Evolutionary conservation across 352 stramenopile genomes (phyloP).

Genomic region (Hyaloperonospora arabidopsidis): DNA sequence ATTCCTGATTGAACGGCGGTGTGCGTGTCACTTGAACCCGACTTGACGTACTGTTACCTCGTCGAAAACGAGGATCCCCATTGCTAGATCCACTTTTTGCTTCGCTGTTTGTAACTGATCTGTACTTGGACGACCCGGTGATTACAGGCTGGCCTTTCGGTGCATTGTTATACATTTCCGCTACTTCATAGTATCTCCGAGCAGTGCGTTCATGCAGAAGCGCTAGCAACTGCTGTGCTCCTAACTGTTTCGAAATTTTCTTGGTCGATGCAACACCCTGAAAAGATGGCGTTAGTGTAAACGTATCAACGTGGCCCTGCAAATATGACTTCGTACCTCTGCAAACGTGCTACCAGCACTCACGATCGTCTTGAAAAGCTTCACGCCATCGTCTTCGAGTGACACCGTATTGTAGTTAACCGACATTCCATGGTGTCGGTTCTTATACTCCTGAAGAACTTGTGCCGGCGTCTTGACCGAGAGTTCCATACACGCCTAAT

Average conservation of each 20-base stretch:
- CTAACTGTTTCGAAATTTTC: slow-evolving; percentile 74
- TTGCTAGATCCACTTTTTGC: slow-evolving; percentile 9
- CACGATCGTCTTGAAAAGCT: slow-evolving; percentile 79
- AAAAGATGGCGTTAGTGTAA: slow-evolving; percentile 11
- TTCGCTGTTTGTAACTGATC: slow-evolving; percentile 10
- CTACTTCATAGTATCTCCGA: slow-evolving; percentile 52
- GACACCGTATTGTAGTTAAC: slow-evolving; percentile 78
- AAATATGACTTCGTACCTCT: slow-evolving; percentile 39
- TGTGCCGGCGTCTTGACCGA: slow-evolving; percentile 76
- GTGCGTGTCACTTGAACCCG: slow-evolving; percentile 18
- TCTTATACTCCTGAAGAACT: slow-evolving; percentile 83
- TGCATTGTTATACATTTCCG: slow-evolving; percentile 59
- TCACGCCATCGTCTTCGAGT: slow-evolving; percentile 41
- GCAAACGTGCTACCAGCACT: slow-evolving; percentile 54
- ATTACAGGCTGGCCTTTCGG: slow-evolving; percentile 29
- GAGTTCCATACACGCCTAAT: slow-evolving; percentile 64
- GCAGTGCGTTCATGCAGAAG: slow-evolving; percentile 48
- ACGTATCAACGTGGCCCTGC: slow-evolving; percentile 1
- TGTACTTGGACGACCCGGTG: slow-evolving; percentile 18
- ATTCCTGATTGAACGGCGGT: slow-evolving; percentile 19
- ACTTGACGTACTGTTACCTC: slow-evolving; percentile 10
- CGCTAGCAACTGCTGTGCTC: slow-evolving; percentile 61
- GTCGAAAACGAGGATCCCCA: slow-evolving; percentile 23
- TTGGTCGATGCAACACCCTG: slow-evolving; percentile 72
- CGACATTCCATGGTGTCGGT: slow-evolving; percentile 64